Evolutionary conservation across 495 filamentous ascomycete genomes (phyloP), one percentile per base, ranked within the genome.

Genomic region (Oidiodendron maius): DNA sequence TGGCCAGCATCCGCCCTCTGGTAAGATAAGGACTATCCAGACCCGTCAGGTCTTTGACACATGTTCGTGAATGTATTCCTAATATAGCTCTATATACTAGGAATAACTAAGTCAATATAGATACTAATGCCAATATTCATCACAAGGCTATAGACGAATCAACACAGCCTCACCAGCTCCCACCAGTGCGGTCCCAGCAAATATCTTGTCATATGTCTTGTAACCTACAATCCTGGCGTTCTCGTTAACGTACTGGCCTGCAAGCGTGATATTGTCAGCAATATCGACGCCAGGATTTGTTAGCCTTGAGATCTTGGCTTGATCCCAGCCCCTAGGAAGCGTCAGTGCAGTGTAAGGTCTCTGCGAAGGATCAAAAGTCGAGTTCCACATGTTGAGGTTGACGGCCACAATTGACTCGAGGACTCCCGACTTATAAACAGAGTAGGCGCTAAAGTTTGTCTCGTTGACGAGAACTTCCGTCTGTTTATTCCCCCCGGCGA

Each of bases 401-500:
- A 56, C 42, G 3, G 38, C 28, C 37, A 44, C 42, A 39, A 50
- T 25, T 2, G 40, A 22, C 6, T 52, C 41, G 15, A 52, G 15
- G 2, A n/a, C 25, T 1, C 51, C 52, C 10, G 42, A 23, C 16
- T 28, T 30, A 41, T 60, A 60, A 6, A 60, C 39, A 12, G 28
- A 53, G 42, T 60, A 60, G 1, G 55, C 57, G 2, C 22, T 42
- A 20, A 55, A 44, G 9, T n/a, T 36, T 13, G 47, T 58, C 52
- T 56, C 55, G 26, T 60, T 57, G 11, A 60, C 44, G 11, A 60
- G 21, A 5, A 46, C 40, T 8, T 24, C 41, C 22, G 48, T 42
- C 40, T 57, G 54, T 46, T 60, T 60, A 39, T 51, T 48, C 10
- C 57, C 57, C 5, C 57, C 55, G 1, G 54, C 55, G 22, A 57